Evolutionary conservation across 2,329 filamentous ascomycete genomes (phyloP).

Genomic region (Fusarium robinianum): DNA sequence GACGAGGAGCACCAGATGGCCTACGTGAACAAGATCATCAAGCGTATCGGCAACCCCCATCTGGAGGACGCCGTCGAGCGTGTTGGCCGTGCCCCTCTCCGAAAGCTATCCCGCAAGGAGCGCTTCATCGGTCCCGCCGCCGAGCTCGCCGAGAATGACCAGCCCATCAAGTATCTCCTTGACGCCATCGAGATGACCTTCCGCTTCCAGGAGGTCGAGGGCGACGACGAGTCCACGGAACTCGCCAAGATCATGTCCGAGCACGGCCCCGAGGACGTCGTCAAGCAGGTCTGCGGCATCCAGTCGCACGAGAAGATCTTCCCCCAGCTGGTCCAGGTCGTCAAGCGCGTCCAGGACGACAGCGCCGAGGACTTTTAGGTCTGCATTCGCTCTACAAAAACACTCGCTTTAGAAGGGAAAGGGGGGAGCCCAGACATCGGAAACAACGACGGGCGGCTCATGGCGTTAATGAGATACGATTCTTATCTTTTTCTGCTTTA

Average conservation of each 20-base stretch:
- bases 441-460: slow-evolving; percentile 14
- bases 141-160: slow-evolving; percentile 80
- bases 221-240: slow-evolving; percentile 85
- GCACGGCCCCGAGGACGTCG: slow-evolving; percentile 73
- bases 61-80: slow-evolving; percentile 92
- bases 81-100: slow-evolving; percentile 90
- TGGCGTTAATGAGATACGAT: slow-evolving; percentile 36
- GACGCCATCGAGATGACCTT: slow-evolving; percentile 89
- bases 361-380: slow-evolving; percentile 50
- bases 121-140: slow-evolving; percentile 92
- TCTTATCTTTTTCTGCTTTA: slow-evolving; percentile 18
- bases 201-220: slow-evolving; percentile 92
- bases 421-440: slow-evolving; percentile 16
- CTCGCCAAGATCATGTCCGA: slow-evolving; percentile 84
- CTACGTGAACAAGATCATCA: slow-evolving; percentile 91
- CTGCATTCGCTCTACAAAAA: background rate
- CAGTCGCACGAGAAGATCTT: slow-evolving; percentile 78
- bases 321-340: slow-evolving; percentile 72
- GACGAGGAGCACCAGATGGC: slow-evolving; percentile 72
- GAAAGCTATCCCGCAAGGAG: slow-evolving; percentile 94
- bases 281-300: slow-evolving; percentile 80
- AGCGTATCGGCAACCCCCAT: slow-evolving; percentile 89
- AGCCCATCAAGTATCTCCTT: slow-evolving; percentile 74
- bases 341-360: slow-evolving; percentile 81
- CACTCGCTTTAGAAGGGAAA: slow-evolving; percentile 16